These are phyloP conservation scores for Paxillus involutus DNA, from an alignment of 768 basidiomycete species.

Conservation along the genomic window DNA sequence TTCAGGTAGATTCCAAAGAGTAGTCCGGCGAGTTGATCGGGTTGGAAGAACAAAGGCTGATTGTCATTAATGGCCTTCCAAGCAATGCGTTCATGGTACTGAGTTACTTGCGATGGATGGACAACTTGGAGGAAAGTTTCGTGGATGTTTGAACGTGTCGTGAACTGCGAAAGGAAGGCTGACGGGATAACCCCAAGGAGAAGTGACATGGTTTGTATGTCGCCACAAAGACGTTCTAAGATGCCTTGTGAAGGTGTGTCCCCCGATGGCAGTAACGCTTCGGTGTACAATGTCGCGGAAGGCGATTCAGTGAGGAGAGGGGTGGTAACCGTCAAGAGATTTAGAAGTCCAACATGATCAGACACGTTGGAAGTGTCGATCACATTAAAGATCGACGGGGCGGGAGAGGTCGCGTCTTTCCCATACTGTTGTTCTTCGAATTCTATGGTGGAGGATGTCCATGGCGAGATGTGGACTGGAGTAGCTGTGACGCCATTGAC, in stretches of 20 bases:
- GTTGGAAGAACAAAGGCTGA: conserved; percentile 14
- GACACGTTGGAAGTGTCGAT: conserved; percentile 34
- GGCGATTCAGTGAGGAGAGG: conserved; percentile 25
- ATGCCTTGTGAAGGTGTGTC: conserved; percentile 11
- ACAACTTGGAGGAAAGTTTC: conserved; percentile 15
- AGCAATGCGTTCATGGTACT: conserved; percentile 20
- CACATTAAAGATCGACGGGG: conserved; percentile 31
- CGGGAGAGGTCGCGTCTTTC: conserved; percentile 7
- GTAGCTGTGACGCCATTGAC: conserved; percentile 9
- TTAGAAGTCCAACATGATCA: conserved; percentile 31
- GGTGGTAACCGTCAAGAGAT: conserved; percentile 19
- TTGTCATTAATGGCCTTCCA: conserved; percentile 20
- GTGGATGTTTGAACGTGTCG: conserved; percentile 27
- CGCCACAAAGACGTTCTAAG: conserved; percentile 26
- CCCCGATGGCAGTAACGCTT: conserved; percentile 18
- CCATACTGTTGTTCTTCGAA: conserved; percentile 24
- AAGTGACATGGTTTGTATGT: conserved; percentile 27
- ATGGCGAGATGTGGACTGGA: conserved; percentile 19
- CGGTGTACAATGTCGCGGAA: conserved; percentile 29
- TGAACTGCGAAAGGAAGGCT: conserved; percentile 26
- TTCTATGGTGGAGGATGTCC: conserved; percentile 23
- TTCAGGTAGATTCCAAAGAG: conserved; percentile 27
- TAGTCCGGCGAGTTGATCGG: conserved; percentile 24
- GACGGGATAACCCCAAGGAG: conserved; percentile 28
- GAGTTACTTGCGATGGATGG: neutral